phyloP scores from a whole-genome alignment of 208 protist species.

The Leptomonas seymouri region DNA sequence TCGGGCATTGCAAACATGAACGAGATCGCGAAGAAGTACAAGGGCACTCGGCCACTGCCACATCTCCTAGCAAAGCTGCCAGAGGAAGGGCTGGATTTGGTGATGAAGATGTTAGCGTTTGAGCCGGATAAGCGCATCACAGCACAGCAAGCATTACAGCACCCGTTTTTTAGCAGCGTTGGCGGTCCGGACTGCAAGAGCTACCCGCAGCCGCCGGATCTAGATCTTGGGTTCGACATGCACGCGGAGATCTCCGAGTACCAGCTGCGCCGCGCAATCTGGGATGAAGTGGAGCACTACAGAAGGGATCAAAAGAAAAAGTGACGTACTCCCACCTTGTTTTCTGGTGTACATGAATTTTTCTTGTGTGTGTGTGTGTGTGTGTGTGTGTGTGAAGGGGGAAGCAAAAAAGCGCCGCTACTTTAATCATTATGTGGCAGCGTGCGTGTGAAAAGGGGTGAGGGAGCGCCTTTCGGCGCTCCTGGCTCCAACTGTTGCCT shows the following conservation, averaged over 20 bases:
- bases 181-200: slow-evolving; percentile 43
- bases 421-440: too few species aligned
- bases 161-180: slow-evolving; percentile 83
- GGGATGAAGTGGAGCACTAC: slow-evolving; percentile 78
- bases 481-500: too few species aligned
- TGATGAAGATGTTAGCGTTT: slow-evolving; percentile 91
- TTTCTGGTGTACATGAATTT: background rate
- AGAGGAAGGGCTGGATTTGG: slow-evolving; percentile 83
- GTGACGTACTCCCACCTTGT: slow-evolving; percentile 6
- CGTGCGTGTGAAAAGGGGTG: too few species aligned
- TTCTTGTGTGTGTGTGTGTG: background rate
- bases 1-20: slow-evolving; percentile 57
- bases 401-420: too few species aligned
- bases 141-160: slow-evolving; percentile 77
- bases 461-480: too few species aligned
- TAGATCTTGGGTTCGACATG: slow-evolving; percentile 83
- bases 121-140: slow-evolving; percentile 92
- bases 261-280: slow-evolving; percentile 81
- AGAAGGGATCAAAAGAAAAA: slow-evolving; percentile 43
- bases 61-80: slow-evolving; percentile 57
- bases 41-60: slow-evolving; percentile 55
- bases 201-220: slow-evolving; percentile 43
- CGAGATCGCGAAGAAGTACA: slow-evolving; percentile 77
- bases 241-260: slow-evolving; percentile 88
- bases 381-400: slow-evolving; percentile 4